Evolutionary conservation across 2,329 filamentous ascomycete genomes (phyloP), one percentile per base, ranked within the genome.

Genomic region (Pseudonectria foliicola): DNA sequence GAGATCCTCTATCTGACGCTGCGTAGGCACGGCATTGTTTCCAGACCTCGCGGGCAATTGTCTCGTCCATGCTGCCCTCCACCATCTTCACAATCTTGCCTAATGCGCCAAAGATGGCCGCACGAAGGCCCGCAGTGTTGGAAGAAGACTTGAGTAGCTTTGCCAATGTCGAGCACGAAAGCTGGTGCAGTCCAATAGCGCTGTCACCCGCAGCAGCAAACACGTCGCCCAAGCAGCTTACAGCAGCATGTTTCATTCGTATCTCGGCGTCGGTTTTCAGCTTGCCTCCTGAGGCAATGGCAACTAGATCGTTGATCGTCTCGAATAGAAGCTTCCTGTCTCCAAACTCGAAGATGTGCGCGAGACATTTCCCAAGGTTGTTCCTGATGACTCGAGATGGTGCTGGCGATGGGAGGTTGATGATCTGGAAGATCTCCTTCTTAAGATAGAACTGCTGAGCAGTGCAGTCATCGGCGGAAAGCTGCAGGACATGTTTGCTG

Each of bases 161-260:
- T 37, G 94, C 52, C 33, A 94, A 63, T 5, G 79, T 75, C 10
- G 77, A 73, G 48, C 80, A 85, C 12, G 81, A 77, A 40, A 94
- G 63, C 37, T 81, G 80, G 42, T 92, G 86, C 40, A 95, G 67
- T 44, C 82, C 81, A 58, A 94, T 85, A 31, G 85, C 87, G 60
- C 90, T 95, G 59, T 96, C 92, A 35, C 92, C 92, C 3, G 90
- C 90, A n/a, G 84, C 78, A 39, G 82, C 85, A 61, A 89, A 96
- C 24, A 96, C 77, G 54, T 92, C 82, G 23, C 92, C 92, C 48
- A 98, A 59, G 55, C 87, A 94, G 56, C 82, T 77, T 26, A 85
- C 82, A 14, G 90, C 90, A 6, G 88, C 88, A 72, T 95, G 89
- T 61, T 86, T 93, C 4, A 79, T 75, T 52, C 80, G 79, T 33